Evolutionary conservation across 352 stramenopile genomes (phyloP).

Genomic region (Globisporangium irregulare): DNA sequence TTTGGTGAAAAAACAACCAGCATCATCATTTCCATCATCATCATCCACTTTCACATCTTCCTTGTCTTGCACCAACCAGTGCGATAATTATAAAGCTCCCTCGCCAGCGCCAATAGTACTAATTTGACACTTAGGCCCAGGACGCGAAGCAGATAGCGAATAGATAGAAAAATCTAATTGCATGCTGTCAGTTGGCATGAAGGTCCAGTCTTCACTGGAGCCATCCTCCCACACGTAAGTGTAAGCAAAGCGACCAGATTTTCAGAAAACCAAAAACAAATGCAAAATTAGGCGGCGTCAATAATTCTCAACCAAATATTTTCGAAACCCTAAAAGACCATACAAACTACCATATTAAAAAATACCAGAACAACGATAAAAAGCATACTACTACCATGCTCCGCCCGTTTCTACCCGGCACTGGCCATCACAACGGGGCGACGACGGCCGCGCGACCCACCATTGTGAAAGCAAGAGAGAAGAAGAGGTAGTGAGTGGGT

Average conservation of each 20-base stretch:
- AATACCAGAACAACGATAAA: neutral
- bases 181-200: too few species aligned
- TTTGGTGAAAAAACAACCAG: neutral
- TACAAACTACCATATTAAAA: neutral
- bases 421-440: conserved; percentile 5
- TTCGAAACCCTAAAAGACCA: neutral
- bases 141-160: too few species aligned
- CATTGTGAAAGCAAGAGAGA: conserved; percentile 16
- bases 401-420: conserved; percentile 10
- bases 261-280: neutral
- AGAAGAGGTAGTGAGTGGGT: neutral
- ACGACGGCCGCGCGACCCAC: conserved; percentile 9
- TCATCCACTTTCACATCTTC: neutral
- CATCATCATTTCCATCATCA: conserved; percentile 7
- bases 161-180: too few species aligned
- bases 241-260: too few species aligned
- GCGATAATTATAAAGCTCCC: too few species aligned
- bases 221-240: too few species aligned
- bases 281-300: neutral
- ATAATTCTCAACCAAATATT: neutral
- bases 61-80: neutral
- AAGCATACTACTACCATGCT: neutral
- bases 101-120: too few species aligned
- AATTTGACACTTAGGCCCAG: too few species aligned
- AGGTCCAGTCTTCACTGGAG: too few species aligned